Conservation (phyloP, 768 basidiomycete genomes). For the Myochromella boudieri region DNA sequence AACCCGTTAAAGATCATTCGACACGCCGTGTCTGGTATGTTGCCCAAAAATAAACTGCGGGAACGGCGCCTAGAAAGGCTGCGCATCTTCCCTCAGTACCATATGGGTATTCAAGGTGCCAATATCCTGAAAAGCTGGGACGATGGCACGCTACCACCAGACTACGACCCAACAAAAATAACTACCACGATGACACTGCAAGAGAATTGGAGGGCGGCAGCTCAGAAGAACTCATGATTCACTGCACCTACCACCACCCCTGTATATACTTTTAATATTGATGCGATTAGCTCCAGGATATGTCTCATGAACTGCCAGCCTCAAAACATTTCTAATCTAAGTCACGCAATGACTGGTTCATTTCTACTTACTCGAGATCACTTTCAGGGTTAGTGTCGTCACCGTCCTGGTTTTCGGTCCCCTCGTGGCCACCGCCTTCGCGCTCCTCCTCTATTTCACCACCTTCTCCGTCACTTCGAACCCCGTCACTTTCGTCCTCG, state of each 20-base stretch:
- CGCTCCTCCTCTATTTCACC: neutral
- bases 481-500: neutral
- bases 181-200: slow-evolving; percentile 39
- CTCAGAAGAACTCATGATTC: slow-evolving; percentile 8
- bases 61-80: slow-evolving; percentile 85
- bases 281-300: too few species aligned
- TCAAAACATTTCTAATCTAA: too few species aligned
- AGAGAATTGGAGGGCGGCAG: slow-evolving; percentile 27
- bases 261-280: too few species aligned
- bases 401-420: too few species aligned
- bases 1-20: slow-evolving; percentile 74
- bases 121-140: slow-evolving; percentile 87
- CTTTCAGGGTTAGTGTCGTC: too few species aligned
- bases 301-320: too few species aligned
- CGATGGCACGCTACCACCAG: slow-evolving; percentile 64
- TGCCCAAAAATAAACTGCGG: slow-evolving; percentile 96
- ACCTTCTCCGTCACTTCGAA: neutral
- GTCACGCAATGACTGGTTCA: too few species aligned
- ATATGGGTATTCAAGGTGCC: slow-evolving; percentile 72
- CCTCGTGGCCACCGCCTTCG: neutral
- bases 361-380: too few species aligned
- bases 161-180: slow-evolving; percentile 41
- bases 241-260: too few species aligned
- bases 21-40: slow-evolving; percentile 95
- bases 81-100: slow-evolving; percentile 80